Evolutionary conservation across 1,284 basidiomycete species (phyloP), one percentile per base, ranked within the genome.

Genomic region (Fistulina hepatica): DNA sequence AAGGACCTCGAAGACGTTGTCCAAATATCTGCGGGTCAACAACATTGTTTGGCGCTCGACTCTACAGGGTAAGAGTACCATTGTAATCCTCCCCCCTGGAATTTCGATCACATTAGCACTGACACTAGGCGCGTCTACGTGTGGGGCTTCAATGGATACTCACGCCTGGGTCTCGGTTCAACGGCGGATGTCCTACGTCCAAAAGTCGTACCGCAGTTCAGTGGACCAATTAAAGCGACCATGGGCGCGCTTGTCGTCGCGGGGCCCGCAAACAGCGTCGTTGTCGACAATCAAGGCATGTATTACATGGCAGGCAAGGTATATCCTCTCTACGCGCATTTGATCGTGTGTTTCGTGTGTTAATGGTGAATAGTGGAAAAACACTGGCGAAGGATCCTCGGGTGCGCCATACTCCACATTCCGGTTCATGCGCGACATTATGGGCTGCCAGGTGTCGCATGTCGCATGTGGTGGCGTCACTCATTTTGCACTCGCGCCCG

Each of bases 391-490:
- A 57, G 92, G 82, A 11, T 89, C 83, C 6, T 72, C 71, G 9
- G 84, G 84, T 10, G 80, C 83, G 22, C 85, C 86, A 0, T 90
- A 81, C 56, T 88, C 86, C 1, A 71, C 73, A 1, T 88, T 91
- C 64, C 73, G 83, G 35, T 73, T 69, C 49, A 78, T 92, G 50
- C 82, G 81, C 43, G 89, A 92, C 41, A 74, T 88, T 46, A 76
- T 79, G 81, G 81, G 44, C 36, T 88, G 81, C 59, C 84, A 83
- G 50, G 72, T 84, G 13, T 59, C 61, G 23, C 64, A 71, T 11
- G 78, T 75, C 0, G 66, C 73, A 9, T 80, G 79, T 31, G 93
- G 93, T 16, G 90, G 90, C 12, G 86, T 91, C n/a, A 92, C 90
- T 0, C 83, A 93, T 51, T 93, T 89, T 64, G 69, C 81, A 13